Evolutionary conservation across 1,284 basidiomycete genomes (phyloP).

Genomic region (Tylopilus microsporus): DNA sequence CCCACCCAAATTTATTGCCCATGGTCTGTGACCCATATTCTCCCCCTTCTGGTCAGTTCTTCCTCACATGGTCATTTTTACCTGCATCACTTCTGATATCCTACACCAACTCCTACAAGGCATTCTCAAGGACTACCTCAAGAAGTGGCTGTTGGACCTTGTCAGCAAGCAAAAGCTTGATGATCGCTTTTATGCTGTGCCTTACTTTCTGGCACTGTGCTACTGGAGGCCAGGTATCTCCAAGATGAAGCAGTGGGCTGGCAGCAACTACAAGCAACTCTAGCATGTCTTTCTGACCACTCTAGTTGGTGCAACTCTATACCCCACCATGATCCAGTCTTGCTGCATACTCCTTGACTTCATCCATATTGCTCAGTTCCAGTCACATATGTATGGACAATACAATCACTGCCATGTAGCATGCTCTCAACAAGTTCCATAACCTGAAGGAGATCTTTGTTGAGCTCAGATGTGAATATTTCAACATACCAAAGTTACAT

Average conservation of each 20-base stretch:
- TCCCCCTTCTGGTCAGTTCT: background rate
- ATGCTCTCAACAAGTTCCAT: background rate
- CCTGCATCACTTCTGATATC: background rate
- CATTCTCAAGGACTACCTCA: slow-evolving; percentile 5
- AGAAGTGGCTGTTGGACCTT: background rate
- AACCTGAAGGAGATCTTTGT: background rate
- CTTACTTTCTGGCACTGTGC: background rate
- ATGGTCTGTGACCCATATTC: background rate
- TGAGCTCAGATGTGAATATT: background rate
- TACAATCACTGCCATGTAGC: background rate
- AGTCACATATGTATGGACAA: background rate
- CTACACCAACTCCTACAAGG: slow-evolving; percentile 5
- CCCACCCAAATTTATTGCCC: background rate
- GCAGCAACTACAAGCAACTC: background rate
- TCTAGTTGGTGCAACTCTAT: background rate
- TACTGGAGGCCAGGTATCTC: background rate
- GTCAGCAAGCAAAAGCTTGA: background rate
- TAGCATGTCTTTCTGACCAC: background rate
- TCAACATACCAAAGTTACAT: slow-evolving; percentile 24
- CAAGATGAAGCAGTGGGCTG: background rate
- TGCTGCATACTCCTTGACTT: background rate
- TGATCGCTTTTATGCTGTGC: background rate
- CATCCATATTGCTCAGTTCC: background rate
- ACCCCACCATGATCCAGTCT: background rate
- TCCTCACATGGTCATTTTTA: background rate